These are phyloP conservation scores for Dysphania ambrosioides DNA, from an alignment of 148 eudicot species.

Conservation along the genomic window DNA sequence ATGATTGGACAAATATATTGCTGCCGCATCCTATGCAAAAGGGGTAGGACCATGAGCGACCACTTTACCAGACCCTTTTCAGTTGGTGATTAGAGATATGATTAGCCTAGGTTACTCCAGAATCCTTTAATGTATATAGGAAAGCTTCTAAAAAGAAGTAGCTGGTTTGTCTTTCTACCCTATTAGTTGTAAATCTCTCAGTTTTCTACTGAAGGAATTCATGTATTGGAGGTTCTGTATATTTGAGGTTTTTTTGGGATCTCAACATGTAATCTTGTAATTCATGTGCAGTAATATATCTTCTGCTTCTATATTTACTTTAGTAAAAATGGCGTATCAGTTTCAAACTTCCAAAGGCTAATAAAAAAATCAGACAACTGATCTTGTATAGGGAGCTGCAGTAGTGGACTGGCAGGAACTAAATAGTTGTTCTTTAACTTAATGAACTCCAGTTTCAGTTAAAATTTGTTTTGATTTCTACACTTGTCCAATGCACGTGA, in stretches of 20 bases:
- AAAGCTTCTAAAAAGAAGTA: conserved; percentile 13
- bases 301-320: conserved; percentile 1
- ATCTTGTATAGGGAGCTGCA: too few relatives aligned
- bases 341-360: neutral
- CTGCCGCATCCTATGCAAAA: conserved; percentile 9
- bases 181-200: conserved; percentile 24
- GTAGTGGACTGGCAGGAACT: too few relatives aligned
- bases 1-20: conserved; percentile 18
- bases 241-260: conserved; percentile 26
- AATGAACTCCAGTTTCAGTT: too few relatives aligned
- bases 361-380: conserved; percentile 5
- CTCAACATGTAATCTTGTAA: conserved; percentile 23
- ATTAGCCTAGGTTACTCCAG: conserved; percentile 17
- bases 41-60: neutral
- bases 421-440: too few relatives aligned
- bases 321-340: neutral
- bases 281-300: conserved; percentile 9
- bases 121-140: conserved; percentile 24
- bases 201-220: conserved; percentile 1
- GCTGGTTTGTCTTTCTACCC: conserved; percentile 12
- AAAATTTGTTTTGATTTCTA: too few relatives aligned
- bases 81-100: conserved; percentile 15
- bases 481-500: too few relatives aligned
- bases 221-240: conserved; percentile 37
- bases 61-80: neutral